Percentiles rank a stretch among this genome's conserved stretches.
phyloP scores from a whole-genome alignment of 768 basidiomycete species.

The Hebeloma cylindrosporum region DNA sequence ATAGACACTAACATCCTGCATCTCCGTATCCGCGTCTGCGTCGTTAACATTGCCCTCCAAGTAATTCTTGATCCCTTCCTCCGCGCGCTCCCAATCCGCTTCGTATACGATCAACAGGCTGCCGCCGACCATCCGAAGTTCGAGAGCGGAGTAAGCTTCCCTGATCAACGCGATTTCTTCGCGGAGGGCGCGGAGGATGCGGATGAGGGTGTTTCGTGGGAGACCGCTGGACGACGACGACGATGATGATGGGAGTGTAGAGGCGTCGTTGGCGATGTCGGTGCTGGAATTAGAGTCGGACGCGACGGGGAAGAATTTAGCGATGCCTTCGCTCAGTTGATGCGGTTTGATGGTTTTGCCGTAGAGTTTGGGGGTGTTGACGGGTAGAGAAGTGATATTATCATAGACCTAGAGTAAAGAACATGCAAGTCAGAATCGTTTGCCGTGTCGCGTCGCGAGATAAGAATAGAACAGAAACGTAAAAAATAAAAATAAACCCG shows the following conservation, averaged over 20 bases:
- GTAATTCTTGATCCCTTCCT: constrained; percentile 39
- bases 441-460: too few relatives aligned
- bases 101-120: constrained; percentile 82
- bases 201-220: constrained; percentile 50
- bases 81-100: constrained; percentile 44
- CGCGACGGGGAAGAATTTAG: constrained; percentile 74
- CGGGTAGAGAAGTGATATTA: constrained; percentile 49
- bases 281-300: too few relatives aligned
- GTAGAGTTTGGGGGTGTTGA: constrained; percentile 70
- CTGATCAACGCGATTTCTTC: constrained; percentile 41
- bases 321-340: constrained; percentile 76
- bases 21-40: constrained; percentile 34
- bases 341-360: constrained; percentile 71
- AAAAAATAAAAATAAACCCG: constrained; percentile 45
- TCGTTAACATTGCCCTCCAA: constrained; percentile 28
- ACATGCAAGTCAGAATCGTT: neutral
- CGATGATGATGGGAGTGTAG: constrained; percentile 6
- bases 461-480: neutral
- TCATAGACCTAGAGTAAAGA: constrained; percentile 63
- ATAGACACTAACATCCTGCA: too few relatives aligned
- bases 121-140: constrained; percentile 80
- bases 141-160: constrained; percentile 46
- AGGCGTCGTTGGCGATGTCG: too few relatives aligned
- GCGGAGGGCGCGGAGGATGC: constrained; percentile 56
- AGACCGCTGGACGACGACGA: constrained; percentile 49